Evolutionary conservation across 495 filamentous ascomycete genomes (phyloP).

Genomic region (Penicillium subrubescens): DNA sequence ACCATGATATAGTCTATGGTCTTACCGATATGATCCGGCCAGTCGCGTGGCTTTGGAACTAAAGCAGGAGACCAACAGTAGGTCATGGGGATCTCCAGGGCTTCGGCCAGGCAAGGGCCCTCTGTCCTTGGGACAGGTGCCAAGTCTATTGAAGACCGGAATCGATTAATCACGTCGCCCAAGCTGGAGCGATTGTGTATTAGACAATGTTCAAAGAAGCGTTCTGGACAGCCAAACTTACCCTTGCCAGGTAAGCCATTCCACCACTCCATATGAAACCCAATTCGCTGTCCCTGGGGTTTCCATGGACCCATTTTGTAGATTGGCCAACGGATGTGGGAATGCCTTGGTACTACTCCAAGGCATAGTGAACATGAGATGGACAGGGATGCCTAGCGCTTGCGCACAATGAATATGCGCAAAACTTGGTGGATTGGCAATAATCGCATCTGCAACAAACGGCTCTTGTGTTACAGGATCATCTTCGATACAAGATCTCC

Average conservation of each 20-base stretch:
- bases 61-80: constrained; percentile 67
- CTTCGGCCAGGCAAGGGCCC: constrained; percentile 38
- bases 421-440: constrained; percentile 69
- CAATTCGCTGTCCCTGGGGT: constrained; percentile 54
- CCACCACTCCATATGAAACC: constrained; percentile 61
- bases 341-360: constrained; percentile 58
- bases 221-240: constrained; percentile 17
- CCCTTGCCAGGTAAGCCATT: constrained; percentile 71
- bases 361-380: constrained; percentile 70
- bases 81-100: constrained; percentile 60
- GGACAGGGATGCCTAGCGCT: constrained; percentile 60
- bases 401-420: constrained; percentile 68
- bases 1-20: background rate
- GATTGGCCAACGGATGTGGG: constrained; percentile 60
- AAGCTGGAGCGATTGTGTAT: constrained; percentile 36
- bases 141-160: constrained; percentile 52
- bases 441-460: constrained; percentile 68
- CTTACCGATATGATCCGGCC: constrained; percentile 57
- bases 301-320: constrained; percentile 44
- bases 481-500: constrained; percentile 28
- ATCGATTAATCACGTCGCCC: constrained; percentile 62
- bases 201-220: constrained; percentile 5
- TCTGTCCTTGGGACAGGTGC: constrained; percentile 47
- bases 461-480: constrained; percentile 32
- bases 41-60: constrained; percentile 63